Percentiles rank a stretch among this genome's conserved stretches.
These are phyloP conservation scores for Alternaria brassicicola DNA, from an alignment of 2,329 filamentous ascomycete species.

Conservation along the genomic window DNA sequence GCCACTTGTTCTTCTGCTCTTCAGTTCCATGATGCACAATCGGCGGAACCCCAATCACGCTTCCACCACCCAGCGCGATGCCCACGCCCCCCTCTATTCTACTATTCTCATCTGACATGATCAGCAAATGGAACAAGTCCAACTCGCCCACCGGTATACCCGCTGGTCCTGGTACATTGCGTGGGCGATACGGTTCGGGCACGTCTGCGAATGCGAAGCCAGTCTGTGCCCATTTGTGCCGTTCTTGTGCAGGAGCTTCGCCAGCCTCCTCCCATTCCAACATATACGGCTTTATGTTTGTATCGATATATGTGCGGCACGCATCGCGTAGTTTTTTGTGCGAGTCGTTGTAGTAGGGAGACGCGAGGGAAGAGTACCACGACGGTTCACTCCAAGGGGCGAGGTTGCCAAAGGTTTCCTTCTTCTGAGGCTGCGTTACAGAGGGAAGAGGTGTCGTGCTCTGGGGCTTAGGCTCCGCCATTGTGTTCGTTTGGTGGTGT, in stretches of 20 bases:
- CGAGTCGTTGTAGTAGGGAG: slow-evolving; percentile 68
- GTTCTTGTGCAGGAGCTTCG: slow-evolving; percentile 56
- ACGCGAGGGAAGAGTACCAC: slow-evolving; percentile 56
- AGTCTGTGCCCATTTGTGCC: slow-evolving; percentile 48
- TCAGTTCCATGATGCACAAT: slow-evolving; percentile 67
- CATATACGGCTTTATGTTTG: slow-evolving; percentile 62
- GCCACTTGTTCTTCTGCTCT: slow-evolving; percentile 64
- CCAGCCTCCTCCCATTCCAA: slow-evolving; percentile 67
- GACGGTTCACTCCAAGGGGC: slow-evolving; percentile 55
- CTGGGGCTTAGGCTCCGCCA: slow-evolving; percentile 20
- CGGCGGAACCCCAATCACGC: slow-evolving; percentile 68
- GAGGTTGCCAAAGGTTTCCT: slow-evolving; percentile 44
- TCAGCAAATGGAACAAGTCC: slow-evolving; percentile 53
- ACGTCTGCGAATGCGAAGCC: slow-evolving; percentile 54
- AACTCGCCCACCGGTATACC: slow-evolving; percentile 46
- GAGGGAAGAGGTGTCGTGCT: slow-evolving; percentile 19
- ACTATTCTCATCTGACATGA: slow-evolving; percentile 62
- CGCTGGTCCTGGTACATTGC: slow-evolving; percentile 46
- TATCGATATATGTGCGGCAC: slow-evolving; percentile 65
- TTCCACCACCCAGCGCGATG: slow-evolving; percentile 64
- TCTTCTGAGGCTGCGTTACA: slow-evolving; percentile 29
- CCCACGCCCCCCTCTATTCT: slow-evolving; percentile 64
- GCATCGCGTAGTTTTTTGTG: slow-evolving; percentile 64
- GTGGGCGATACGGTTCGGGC: slow-evolving; percentile 52
- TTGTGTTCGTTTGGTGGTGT: slow-evolving; percentile 2